phyloP scores from a whole-genome alignment of 768 basidiomycete genomes.

The Suillus weaverae region DNA sequence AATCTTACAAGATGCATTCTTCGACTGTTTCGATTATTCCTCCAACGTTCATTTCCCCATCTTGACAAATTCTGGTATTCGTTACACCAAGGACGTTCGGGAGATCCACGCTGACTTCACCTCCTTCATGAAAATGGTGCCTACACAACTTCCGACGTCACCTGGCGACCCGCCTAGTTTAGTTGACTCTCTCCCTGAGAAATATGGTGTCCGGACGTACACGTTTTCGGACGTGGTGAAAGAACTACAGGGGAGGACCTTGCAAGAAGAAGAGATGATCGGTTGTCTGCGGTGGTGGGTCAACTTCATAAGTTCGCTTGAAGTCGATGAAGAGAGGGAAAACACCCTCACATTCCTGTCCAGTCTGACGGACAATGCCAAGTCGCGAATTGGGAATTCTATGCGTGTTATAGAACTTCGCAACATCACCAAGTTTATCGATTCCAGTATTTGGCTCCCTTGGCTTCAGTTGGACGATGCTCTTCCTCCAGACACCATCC shows the following conservation, averaged over 20 bases:
- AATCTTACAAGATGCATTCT: slow-evolving; percentile 73
- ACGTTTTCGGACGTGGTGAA: slow-evolving; percentile 75
- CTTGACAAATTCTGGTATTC: slow-evolving; percentile 74
- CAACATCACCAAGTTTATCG: slow-evolving; percentile 65
- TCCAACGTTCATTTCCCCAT: slow-evolving; percentile 56
- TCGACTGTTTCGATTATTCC: slow-evolving; percentile 58
- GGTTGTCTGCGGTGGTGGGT: slow-evolving; percentile 87
- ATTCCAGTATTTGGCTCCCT: slow-evolving; percentile 49
- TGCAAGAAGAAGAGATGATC: slow-evolving; percentile 69
- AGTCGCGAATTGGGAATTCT: background rate
- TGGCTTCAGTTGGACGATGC: slow-evolving; percentile 74
- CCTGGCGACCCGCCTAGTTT: slow-evolving; percentile 58
- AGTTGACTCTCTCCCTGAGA: slow-evolving; percentile 57
- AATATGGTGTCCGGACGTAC: slow-evolving; percentile 67
- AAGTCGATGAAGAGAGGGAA: slow-evolving; percentile 30
- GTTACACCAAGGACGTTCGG: slow-evolving; percentile 65
- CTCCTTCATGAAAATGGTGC: slow-evolving; percentile 71
- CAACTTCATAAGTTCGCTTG: slow-evolving; percentile 17
- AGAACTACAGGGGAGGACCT: slow-evolving; percentile 65
- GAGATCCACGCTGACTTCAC: slow-evolving; percentile 65
- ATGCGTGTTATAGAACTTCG: slow-evolving; percentile 54
- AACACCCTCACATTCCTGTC: slow-evolving; percentile 2
- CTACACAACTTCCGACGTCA: slow-evolving; percentile 47
- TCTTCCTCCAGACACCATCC: slow-evolving; percentile 71
- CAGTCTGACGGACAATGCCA: background rate